A percentile compares a stretch with the other conserved stretches of the same genome.
Evolutionary conservation across 192 early-diverging fungal species (phyloP).

Genomic region (Dissophora globulifera): DNA sequence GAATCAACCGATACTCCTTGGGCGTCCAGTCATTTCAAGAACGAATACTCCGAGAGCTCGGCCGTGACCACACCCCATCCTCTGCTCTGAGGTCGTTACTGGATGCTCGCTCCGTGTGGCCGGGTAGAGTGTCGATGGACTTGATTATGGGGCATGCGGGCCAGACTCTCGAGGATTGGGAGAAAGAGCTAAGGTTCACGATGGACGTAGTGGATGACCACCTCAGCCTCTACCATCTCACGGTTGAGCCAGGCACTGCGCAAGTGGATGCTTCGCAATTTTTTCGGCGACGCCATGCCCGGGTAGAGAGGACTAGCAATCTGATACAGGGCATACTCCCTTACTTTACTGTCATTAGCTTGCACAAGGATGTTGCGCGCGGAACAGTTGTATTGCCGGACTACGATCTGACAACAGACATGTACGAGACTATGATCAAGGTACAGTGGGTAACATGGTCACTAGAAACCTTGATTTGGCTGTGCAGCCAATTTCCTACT

Average conservation of each 20-base stretch:
- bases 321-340: too few relatives aligned
- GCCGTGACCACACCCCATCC: conserved; percentile 58
- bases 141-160: conserved; percentile 63
- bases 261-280: conserved; percentile 40
- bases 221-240: conserved; percentile 65
- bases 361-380: conserved; percentile 48
- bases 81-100: conserved; percentile 55
- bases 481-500: not conserved
- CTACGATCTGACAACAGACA: conserved; percentile 56
- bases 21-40: conserved; percentile 65
- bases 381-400: conserved; percentile 48
- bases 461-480: too few relatives aligned
- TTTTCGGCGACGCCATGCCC: too few relatives aligned
- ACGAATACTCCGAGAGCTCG: conserved; percentile 48
- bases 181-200: conserved; percentile 53
- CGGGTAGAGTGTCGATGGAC: conserved; percentile 59
- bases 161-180: conserved; percentile 58
- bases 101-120: conserved; percentile 56
- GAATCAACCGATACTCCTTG: conserved; percentile 63
- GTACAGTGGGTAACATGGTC: conserved; percentile 21
- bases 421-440: conserved; percentile 61
- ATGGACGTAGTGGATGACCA: conserved; percentile 62
- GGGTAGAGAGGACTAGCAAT: too few relatives aligned
- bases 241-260: conserved; percentile 63
- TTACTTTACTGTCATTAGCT: conserved; percentile 16